Conservation (phyloP, 1,139 yeast genomes). For the Casaregolazyma lundiana region DNA sequence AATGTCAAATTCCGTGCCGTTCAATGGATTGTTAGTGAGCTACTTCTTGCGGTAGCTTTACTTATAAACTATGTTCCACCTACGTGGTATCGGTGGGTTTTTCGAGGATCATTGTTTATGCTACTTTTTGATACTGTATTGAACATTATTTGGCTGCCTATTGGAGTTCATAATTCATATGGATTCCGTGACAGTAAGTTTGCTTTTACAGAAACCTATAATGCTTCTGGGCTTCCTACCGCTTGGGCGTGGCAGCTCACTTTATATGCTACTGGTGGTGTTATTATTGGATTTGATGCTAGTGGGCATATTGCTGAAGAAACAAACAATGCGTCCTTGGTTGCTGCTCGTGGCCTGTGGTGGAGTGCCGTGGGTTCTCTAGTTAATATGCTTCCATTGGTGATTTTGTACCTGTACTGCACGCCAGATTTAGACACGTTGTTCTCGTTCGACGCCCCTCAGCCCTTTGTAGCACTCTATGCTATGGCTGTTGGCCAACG, state of each 20-base stretch:
- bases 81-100: slow-evolving; percentile 21
- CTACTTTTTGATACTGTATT: slow-evolving; percentile 24
- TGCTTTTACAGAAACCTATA: slow-evolving; percentile 57
- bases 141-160: slow-evolving; percentile 28
- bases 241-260: slow-evolving; percentile 28
- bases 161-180: slow-evolving; percentile 25
- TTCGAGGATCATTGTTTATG: slow-evolving; percentile 21
- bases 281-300: slow-evolving; percentile 50
- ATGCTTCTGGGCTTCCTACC: slow-evolving; percentile 51
- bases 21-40: slow-evolving; percentile 27
- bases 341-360: slow-evolving; percentile 57
- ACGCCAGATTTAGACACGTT: slow-evolving; percentile 42
- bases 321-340: slow-evolving; percentile 50
- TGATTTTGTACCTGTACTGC: slow-evolving; percentile 48
- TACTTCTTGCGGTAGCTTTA: slow-evolving; percentile 20
- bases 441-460: slow-evolving; percentile 24
- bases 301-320: slow-evolving; percentile 67
- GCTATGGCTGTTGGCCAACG: slow-evolving; percentile 27
- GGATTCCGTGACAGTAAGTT: slow-evolving; percentile 48
- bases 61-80: slow-evolving; percentile 26
- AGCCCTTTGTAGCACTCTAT: slow-evolving; percentile 26
- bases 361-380: slow-evolving; percentile 52
- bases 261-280: slow-evolving; percentile 26
- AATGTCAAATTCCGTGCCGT: slow-evolving; percentile 27
- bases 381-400: slow-evolving; percentile 46